These are phyloP conservation scores for Fusarium anguioides DNA, from an alignment of 2,329 filamentous ascomycete species.

Conservation along the genomic window DNA sequence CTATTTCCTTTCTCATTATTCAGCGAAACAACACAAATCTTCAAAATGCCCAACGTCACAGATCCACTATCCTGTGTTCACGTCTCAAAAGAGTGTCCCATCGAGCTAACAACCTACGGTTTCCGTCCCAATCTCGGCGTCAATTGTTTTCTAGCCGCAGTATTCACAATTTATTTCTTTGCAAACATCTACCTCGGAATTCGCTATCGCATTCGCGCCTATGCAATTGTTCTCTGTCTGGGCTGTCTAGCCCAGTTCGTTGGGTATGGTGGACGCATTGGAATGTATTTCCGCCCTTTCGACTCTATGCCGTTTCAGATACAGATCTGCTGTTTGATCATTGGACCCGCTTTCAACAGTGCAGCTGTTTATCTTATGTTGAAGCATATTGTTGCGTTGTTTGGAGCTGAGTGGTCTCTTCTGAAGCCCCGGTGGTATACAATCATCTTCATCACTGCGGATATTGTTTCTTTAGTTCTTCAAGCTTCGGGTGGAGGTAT, in stretches of 20 bases:
- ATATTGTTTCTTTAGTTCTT: conserved; percentile 1
- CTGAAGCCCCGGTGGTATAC: conserved; percentile 17
- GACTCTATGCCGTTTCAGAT: conserved; percentile 1
- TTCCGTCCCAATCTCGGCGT: conserved; percentile 7
- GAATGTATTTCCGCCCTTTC: conserved; percentile 15
- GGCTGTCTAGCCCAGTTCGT: conserved; percentile 1
- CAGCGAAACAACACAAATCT: not conserved
- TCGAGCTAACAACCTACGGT: not conserved
- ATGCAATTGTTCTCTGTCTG: conserved; percentile 1
- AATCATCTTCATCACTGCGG: conserved; percentile 11
- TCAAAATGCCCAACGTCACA: not conserved
- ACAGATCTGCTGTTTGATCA: conserved; percentile 11
- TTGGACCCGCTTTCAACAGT: conserved; percentile 18
- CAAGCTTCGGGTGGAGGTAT: conserved; percentile 17
- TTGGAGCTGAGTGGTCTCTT: conserved; percentile 8
- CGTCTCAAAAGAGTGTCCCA: conserved; percentile 1
- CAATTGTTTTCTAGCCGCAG: not conserved
- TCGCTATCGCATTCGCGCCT: conserved; percentile 3
- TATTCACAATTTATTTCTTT: not conserved
- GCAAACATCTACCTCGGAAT: conserved; percentile 4
- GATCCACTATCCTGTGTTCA: not conserved
- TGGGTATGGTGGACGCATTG: not conserved
- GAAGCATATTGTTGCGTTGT: conserved; percentile 4
- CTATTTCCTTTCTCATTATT: not conserved
- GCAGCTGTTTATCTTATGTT: conserved; percentile 23